phyloP scores from a whole-genome alignment of 1,139 yeast species.

The Suhomyces maxii region DNA sequence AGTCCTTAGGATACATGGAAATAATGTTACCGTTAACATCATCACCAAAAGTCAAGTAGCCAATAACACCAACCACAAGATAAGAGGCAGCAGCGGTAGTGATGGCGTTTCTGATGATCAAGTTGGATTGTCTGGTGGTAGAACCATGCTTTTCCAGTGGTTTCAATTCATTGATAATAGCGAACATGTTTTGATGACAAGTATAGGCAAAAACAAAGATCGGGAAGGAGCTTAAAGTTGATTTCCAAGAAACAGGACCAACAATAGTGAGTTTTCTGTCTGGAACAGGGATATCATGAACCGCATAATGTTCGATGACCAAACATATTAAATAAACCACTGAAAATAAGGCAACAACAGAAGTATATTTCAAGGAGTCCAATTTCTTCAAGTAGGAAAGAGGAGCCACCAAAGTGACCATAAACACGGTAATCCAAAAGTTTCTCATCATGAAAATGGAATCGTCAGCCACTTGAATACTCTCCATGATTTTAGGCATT shows the following conservation, averaged over 20 bases:
- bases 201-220: constrained; percentile 92
- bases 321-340: constrained; percentile 77
- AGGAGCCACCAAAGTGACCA: constrained; percentile 64
- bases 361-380: constrained; percentile 84
- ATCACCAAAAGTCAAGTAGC: constrained; percentile 85
- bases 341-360: constrained; percentile 78
- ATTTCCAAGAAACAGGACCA: constrained; percentile 41
- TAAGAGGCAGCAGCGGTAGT: constrained; percentile 63
- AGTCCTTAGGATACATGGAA: constrained; percentile 62
- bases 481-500: constrained; percentile 71
- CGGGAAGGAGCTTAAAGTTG: constrained; percentile 62
- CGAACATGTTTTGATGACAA: constrained; percentile 92
- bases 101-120: constrained; percentile 56
- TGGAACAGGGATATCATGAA: constrained; percentile 31
- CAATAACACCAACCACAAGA: constrained; percentile 72
- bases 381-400: constrained; percentile 69
- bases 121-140: constrained; percentile 52
- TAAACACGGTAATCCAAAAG: constrained; percentile 69
- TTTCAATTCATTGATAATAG: constrained; percentile 75
- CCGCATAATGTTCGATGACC: constrained; percentile 63
- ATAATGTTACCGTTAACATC: constrained; percentile 68
- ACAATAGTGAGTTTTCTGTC: constrained; percentile 26
- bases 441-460: constrained; percentile 45
- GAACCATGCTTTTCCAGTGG: constrained; percentile 38
- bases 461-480: constrained; percentile 30